Conservation (phyloP, 2,329 filamentous ascomycete genomes). For the Albophoma yamanashiensis region DNA sequence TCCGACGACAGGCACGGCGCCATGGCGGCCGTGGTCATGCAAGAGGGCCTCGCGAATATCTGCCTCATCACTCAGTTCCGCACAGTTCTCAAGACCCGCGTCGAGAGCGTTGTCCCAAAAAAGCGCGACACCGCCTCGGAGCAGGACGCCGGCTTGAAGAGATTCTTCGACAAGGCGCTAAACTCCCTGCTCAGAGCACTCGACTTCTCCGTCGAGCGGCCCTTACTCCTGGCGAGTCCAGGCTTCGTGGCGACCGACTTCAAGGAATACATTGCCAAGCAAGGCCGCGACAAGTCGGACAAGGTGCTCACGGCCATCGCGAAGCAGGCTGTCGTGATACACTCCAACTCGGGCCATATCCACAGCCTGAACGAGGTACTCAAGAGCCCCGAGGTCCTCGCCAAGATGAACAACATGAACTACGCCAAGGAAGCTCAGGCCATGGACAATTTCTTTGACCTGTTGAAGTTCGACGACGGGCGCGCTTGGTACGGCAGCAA, state of each 20-base stretch:
- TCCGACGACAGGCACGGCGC: slow-evolving; percentile 71
- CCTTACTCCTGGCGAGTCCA: slow-evolving; percentile 76
- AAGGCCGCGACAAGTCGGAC: slow-evolving; percentile 47
- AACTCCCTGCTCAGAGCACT: slow-evolving; percentile 67
- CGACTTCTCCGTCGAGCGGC: slow-evolving; percentile 59
- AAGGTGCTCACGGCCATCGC: slow-evolving; percentile 56
- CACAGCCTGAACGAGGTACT: slow-evolving; percentile 84
- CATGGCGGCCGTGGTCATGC: slow-evolving; percentile 85
- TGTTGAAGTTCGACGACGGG: slow-evolving; percentile 74
- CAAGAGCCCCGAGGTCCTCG: slow-evolving; percentile 65
- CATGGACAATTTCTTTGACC: slow-evolving; percentile 74
- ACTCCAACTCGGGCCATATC: slow-evolving; percentile 75
- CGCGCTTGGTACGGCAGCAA: slow-evolving; percentile 82
- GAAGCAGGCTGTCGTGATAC: slow-evolving; percentile 61
- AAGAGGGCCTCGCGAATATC: slow-evolving; percentile 76
- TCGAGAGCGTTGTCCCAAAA: slow-evolving; percentile 57
- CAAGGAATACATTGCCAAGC: slow-evolving; percentile 58
- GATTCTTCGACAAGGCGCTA: slow-evolving; percentile 69
- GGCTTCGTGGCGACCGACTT: slow-evolving; percentile 81
- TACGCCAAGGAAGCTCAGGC: slow-evolving; percentile 73
- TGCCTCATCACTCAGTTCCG: slow-evolving; percentile 74
- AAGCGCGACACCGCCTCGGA: slow-evolving; percentile 55
- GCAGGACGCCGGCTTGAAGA: slow-evolving; percentile 57
- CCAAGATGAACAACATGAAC: slow-evolving; percentile 74
- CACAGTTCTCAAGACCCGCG: slow-evolving; percentile 53